These are phyloP conservation scores for Cucurbita moschata DNA, from an alignment of 306 rosid species.

Conservation along the genomic window DNA sequence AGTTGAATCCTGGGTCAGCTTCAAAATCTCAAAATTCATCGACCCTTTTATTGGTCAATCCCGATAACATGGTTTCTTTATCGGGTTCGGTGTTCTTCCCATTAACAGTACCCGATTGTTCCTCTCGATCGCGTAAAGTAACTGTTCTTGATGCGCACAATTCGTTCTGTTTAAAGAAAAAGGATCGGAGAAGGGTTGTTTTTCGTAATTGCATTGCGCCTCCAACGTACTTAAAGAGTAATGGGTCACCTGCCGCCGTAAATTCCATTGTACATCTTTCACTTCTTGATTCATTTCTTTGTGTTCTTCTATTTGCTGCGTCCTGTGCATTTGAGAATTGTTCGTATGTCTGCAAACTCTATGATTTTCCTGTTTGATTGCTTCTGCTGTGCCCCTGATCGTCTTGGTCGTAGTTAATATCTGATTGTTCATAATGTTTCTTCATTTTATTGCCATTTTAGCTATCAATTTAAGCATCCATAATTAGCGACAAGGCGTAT, in stretches of 20 bases:
- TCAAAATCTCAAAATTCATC: not conserved
- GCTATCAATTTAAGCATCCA: not conserved
- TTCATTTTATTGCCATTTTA: not conserved
- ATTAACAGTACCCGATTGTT: slow-evolving; percentile 19
- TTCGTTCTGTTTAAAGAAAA: slow-evolving; percentile 11
- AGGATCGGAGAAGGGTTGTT: slow-evolving; percentile 28
- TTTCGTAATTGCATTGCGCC: slow-evolving; percentile 79
- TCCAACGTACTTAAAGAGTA: slow-evolving; percentile 40
- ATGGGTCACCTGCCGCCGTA: slow-evolving; percentile 37
- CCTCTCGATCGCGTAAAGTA: slow-evolving; percentile 21
- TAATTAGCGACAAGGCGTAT: not conserved
- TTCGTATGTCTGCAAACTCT: not conserved
- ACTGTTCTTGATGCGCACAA: slow-evolving; percentile 10
- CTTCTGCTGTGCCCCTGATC: not conserved
- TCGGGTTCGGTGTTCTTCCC: slow-evolving; percentile 31
- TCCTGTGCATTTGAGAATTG: not conserved
- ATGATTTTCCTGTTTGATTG: not conserved
- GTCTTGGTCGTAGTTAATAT: not conserved
- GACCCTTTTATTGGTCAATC: not conserved
- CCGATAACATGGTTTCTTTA: slow-evolving; percentile 37
- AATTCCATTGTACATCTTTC: slow-evolving; percentile 38
- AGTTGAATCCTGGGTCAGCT: slow-evolving; percentile 8
- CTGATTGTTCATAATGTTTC: not conserved
- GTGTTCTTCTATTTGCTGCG: not conserved
- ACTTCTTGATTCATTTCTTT: not conserved